phyloP scores from a whole-genome alignment of 805 yeast species.

The Candida boleticola region DNA sequence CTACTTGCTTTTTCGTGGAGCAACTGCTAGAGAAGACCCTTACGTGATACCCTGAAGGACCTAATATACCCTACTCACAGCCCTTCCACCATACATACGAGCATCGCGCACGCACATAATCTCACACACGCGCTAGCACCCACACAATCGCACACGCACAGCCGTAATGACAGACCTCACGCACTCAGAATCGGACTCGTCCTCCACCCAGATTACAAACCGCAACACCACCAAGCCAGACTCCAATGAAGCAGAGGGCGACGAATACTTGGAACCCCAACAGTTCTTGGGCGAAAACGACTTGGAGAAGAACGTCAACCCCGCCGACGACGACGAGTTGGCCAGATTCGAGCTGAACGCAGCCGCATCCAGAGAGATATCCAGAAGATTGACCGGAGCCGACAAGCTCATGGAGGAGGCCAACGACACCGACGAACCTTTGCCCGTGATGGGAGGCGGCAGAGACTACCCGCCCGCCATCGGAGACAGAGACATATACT shows the following conservation, averaged over 20 bases:
- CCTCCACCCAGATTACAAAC: conserved; percentile 1
- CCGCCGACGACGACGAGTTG: conserved; percentile 12
- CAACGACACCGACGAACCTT: conserved; percentile 19
- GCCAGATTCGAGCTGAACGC: conserved; percentile 17
- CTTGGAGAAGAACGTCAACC: background rate
- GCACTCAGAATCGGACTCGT: conserved; percentile 2
- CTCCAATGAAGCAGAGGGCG: background rate
- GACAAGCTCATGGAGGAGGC: conserved; percentile 20
- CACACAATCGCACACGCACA: too few species aligned
- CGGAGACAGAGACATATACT: conserved; percentile 11
- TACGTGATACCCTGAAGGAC: too few species aligned
- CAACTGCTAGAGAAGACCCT: too few species aligned
- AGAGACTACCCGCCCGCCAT: conserved; percentile 13
- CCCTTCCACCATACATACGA: too few species aligned
- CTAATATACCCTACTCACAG: too few species aligned
- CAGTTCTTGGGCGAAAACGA: background rate
- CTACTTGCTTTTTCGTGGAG: too few species aligned
- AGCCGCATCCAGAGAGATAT: conserved; percentile 15
- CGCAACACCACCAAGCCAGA: background rate
- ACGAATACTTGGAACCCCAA: background rate
- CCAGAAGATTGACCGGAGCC: conserved; percentile 19
- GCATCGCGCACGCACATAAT: too few species aligned
- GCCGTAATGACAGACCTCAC: background rate
- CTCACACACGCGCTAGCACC: too few species aligned
- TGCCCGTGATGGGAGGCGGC: conserved; percentile 18